Evolutionary conservation across 345 rosid genomes (phyloP).

Genomic region (Eucalyptus erythrocorys): DNA sequence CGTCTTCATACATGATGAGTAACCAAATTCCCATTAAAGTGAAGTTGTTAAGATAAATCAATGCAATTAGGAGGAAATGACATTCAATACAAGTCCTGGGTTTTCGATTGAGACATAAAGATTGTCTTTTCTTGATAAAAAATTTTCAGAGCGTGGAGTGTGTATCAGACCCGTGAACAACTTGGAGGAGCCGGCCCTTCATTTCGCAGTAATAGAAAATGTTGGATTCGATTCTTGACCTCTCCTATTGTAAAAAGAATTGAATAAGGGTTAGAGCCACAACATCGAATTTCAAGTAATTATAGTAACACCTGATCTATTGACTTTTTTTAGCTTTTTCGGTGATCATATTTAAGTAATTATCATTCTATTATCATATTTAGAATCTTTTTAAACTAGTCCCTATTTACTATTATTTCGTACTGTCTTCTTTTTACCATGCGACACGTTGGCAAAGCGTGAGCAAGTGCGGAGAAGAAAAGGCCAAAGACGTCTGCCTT

Average conservation of each 20-base stretch:
- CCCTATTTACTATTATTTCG: not conserved
- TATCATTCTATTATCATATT: not conserved
- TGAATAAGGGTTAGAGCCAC: not conserved
- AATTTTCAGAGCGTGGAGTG: rapidly evolving
- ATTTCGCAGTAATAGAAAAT: rapidly evolving
- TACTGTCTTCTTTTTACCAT: not conserved
- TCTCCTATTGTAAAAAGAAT: not conserved
- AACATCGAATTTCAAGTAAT: not conserved
- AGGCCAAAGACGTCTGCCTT: not conserved
- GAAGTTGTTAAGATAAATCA: too few species aligned
- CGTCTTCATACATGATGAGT: not conserved
- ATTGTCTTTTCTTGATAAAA: too few species aligned
- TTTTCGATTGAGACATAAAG: not conserved
- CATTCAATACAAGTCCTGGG: not conserved
- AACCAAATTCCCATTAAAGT: too few species aligned
- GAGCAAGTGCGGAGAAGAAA: not conserved
- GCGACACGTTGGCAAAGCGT: not conserved
- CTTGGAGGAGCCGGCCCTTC: not conserved
- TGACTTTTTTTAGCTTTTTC: not conserved
- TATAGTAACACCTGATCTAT: not conserved
- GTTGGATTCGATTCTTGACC: not conserved
- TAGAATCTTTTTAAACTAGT: not conserved
- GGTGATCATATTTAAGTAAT: not conserved
- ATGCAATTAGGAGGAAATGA: not conserved
- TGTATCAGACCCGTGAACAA: not conserved